Evolutionary conservation across 2,329 filamentous ascomycete species (phyloP), one percentile per base, ranked within the genome.

Genomic region (Colletotrichum higginsianum): DNA sequence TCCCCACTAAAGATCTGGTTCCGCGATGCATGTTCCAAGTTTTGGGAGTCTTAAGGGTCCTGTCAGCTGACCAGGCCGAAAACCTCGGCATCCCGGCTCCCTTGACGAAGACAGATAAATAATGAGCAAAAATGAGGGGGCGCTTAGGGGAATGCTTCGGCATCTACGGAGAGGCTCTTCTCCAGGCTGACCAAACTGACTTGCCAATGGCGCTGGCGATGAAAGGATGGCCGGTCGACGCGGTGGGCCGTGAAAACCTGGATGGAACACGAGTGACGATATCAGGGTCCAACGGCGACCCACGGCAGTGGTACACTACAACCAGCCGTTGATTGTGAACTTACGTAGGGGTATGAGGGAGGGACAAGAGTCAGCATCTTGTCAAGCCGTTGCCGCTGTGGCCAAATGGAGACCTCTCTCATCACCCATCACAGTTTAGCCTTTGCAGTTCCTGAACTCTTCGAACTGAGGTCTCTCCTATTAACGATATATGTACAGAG

Each of bases 191-290:
- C 11, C 26, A 46, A 58, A 35, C 57, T 26, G 42, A 61, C 5
- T 26, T 12, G 55, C 15, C n/a, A 57, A 46, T 57, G 58, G 11
- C 26, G 18, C 38, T 38, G 23, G 35, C 40, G 55, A 21, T 52
- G 52, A 56, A 35, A 47, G 65, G 67, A 61, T 66, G 49, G 62
- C 67, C 35, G 62, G 67, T 70, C 55, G 62, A 61, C 62, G 55
- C 13, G 56, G 67, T 70, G 67, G 67, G 49, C 67, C 62, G 66
- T 21, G 62, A 55, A 47, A 62, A 71, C 44, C 52, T 46, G 35
- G 50, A 58, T 71, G 64, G 68, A 68, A 68, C 69, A 64, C 53
- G 46, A 63, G 53, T 72, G 69, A 72, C 65, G 53, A 72, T 63
- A 53, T 63, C 60, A 60, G 58, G 49, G 23, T 23, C 61, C 26